Conservation (phyloP, 345 rosid species). For the Eutrema japonicum region DNA sequence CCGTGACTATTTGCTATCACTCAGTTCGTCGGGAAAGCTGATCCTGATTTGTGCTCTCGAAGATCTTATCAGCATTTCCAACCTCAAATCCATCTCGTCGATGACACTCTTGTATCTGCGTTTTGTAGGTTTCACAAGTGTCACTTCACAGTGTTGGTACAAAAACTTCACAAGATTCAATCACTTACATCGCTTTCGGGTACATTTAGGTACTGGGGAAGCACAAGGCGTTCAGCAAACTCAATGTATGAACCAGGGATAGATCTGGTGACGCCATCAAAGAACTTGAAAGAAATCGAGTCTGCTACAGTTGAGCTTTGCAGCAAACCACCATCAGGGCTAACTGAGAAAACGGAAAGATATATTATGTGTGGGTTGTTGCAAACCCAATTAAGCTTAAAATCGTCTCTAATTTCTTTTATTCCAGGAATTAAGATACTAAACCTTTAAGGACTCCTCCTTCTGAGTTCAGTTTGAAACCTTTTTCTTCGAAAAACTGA, state of each 20-base stretch:
- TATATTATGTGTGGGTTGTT: background rate
- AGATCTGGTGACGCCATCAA: constrained; percentile 64
- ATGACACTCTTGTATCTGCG: constrained; percentile 72
- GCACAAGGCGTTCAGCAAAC: constrained; percentile 92
- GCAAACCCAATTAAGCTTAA: background rate
- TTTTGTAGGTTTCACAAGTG: background rate
- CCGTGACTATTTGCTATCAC: constrained; percentile 5
- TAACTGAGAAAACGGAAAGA: constrained; percentile 53
- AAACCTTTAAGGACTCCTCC: constrained; percentile 93
- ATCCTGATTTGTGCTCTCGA: constrained; percentile 68
- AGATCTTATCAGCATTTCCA: constrained; percentile 95
- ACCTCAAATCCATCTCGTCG: constrained; percentile 91
- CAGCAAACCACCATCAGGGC: constrained; percentile 88
- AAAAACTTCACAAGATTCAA: background rate
- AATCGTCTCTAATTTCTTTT: background rate
- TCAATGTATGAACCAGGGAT: constrained; percentile 96
- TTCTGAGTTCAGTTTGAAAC: constrained; percentile 80
- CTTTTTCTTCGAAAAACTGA: constrained; percentile 65
- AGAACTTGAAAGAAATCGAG: constrained; percentile 61
- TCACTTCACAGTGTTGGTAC: constrained; percentile 23
- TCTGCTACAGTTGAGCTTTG: constrained; percentile 98
- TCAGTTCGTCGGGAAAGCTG: constrained; percentile 38
- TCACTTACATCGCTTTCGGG: constrained; percentile 60
- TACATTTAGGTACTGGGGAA: constrained; percentile 64
- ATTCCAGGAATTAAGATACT: background rate